Evolutionary conservation across 768 basidiomycete species (phyloP).

Genomic region (Atractiella rhizophila): DNA sequence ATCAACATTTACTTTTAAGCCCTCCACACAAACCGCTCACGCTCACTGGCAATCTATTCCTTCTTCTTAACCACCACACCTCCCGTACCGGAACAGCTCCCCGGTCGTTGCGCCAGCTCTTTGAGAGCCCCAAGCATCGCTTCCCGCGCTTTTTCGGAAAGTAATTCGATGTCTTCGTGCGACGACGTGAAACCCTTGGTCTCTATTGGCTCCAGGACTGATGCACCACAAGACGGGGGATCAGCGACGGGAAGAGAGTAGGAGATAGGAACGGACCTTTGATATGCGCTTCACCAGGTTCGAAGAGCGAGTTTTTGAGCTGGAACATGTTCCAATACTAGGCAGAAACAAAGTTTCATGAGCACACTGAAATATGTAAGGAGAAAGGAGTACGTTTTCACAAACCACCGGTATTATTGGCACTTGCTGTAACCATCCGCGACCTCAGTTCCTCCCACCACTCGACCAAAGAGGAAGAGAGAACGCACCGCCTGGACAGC

Average conservation of each 20-base stretch:
- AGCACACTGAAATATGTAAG: too few species aligned
- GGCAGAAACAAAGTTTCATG: too few species aligned
- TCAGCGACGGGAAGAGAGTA: background rate
- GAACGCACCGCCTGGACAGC: slow-evolving; percentile 82
- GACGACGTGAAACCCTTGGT: slow-evolving; percentile 43
- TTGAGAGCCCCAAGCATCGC: slow-evolving; percentile 53
- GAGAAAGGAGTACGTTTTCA: too few species aligned
- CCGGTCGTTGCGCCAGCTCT: slow-evolving; percentile 29
- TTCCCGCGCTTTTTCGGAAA: slow-evolving; percentile 41
- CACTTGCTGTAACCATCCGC: too few species aligned
- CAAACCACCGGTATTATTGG: slow-evolving; percentile 77
- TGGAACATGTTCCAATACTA: slow-evolving; percentile 62
- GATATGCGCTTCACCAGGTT: slow-evolving; percentile 48
- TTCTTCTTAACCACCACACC: too few species aligned
- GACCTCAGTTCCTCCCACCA: too few species aligned
- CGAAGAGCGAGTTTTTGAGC: slow-evolving; percentile 26
- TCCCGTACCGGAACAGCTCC: too few species aligned
- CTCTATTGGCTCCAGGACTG: slow-evolving; percentile 72
- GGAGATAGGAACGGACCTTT: slow-evolving; percentile 33
- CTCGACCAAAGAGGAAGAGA: too few species aligned
- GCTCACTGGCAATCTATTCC: too few species aligned
- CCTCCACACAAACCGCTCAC: too few species aligned
- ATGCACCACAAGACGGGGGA: slow-evolving; percentile 1
- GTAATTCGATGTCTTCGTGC: slow-evolving; percentile 34
- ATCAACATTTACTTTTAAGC: too few species aligned